A percentile compares a stretch with the other conserved stretches of the same genome.
Conservation (phyloP, 2,329 filamentous ascomycete genomes). For the Colletotrichum shisoi region DNA sequence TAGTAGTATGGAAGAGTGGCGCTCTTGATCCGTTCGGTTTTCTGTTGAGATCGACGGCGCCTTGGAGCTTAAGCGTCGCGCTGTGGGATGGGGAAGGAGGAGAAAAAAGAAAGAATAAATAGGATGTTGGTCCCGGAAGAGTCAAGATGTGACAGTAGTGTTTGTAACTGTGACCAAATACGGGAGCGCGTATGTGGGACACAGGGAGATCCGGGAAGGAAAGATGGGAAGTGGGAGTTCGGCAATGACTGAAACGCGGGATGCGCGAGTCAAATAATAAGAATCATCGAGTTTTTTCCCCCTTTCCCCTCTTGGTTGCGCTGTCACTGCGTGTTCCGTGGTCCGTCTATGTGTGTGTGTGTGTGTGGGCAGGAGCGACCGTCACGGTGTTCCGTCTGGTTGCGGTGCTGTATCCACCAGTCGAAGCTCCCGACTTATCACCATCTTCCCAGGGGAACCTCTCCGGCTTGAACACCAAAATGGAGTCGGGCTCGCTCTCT, state of each 20-base stretch:
- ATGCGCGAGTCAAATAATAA: constrained; percentile 34
- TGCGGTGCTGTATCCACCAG: not conserved
- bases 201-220: not conserved
- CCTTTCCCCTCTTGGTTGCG: not conserved
- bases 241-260: constrained; percentile 24
- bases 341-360: not conserved
- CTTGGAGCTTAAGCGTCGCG: not conserved
- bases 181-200: not conserved
- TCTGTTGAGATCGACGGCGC: constrained; percentile 32
- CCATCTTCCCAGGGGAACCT: not conserved
- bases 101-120: constrained; percentile 11
- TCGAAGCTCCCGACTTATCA: not conserved
- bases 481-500: not conserved
- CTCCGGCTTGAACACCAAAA: not conserved
- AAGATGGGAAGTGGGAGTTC: not conserved
- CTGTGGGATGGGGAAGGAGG: no score
- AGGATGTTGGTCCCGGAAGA: constrained; percentile 1
- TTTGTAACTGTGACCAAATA: not conserved
- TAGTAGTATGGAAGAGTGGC: not conserved
- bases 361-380: not conserved
- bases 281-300: not conserved
- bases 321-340: constrained; percentile 4
- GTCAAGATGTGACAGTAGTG: not conserved
- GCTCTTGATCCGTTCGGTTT: constrained; percentile 1
- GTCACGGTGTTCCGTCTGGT: not conserved